Conservation (phyloP, 352 stramenopile genomes). For the Globisporangium carolinianum region DNA sequence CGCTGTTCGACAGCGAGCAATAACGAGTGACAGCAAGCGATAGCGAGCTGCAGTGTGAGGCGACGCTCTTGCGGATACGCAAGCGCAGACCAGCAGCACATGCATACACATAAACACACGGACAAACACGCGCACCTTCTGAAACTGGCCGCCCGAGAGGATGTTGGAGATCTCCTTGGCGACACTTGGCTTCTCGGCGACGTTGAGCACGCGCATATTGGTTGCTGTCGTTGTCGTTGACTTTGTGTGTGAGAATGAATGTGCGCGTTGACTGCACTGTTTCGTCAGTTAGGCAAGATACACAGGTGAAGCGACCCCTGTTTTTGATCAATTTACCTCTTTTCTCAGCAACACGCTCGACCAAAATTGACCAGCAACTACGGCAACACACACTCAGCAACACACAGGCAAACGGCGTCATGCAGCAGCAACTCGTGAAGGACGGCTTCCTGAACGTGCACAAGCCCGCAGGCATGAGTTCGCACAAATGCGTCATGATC, state of each 20-base stretch:
- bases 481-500: constrained; percentile 64
- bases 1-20: constrained; percentile 24
- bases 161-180: constrained; percentile 96
- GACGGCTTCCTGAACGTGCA: constrained; percentile 76
- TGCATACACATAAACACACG: neutral
- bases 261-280: too few relatives aligned
- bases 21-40: neutral
- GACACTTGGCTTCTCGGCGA: constrained; percentile 99
- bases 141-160: constrained; percentile 63
- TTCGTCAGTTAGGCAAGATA: too few relatives aligned
- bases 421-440: constrained; percentile 11
- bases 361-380: neutral
- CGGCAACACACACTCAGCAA: neutral
- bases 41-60: too few relatives aligned
- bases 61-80: too few relatives aligned
- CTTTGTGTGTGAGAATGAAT: neutral
- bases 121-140: constrained; percentile 38
- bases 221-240: neutral
- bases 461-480: constrained; percentile 74
- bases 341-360: neutral
- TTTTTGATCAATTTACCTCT: neutral
- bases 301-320: too few relatives aligned
- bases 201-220: constrained; percentile 84
- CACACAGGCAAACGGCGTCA: neutral
- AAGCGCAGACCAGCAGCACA: too few relatives aligned